Base-by-base conservation (phyloP, 2,329 filamentous ascomycete species). In the Pseudogymnoascus sp. region DNA sequence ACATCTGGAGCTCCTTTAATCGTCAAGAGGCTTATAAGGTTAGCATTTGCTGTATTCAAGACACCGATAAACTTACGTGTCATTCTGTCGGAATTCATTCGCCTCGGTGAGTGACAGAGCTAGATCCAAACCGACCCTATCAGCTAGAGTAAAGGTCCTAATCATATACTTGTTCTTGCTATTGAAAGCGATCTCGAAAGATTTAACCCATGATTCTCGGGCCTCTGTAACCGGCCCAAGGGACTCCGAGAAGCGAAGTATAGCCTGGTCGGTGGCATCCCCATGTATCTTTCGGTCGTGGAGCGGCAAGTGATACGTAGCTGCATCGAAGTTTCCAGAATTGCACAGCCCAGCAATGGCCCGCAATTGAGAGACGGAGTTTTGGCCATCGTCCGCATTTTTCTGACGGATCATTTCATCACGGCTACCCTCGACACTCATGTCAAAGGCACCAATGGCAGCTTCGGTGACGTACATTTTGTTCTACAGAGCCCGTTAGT, bases 161-260 rank as follows among this genome's bases (percentile, higher is more conserved):
- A 92, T 82, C 84, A 91, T 92, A 71, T 86, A 92, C 74, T 92
- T 92, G 75, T 91, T 92, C 77, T 90, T 90, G 75, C 87, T 90
- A 76, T 92, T 92, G 73, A 92, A 92, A 0, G 87, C 83, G 28
- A 90, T 77, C 61, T 88, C 84, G 67, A 85, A 91, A 1, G 82
- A 80, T 60, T 82, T 85, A 60, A 81, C 81, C 87, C 87, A 91
- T 65, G 80, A 78, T 12, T 79, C 77, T 6, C 85, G 82, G 4
- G 88, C 75, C 60, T 87, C 81, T 0, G 79, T 74, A 0, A 90
- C 84, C 0, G 83, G 76, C 0, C 82, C 82, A 55, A 92, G 77
- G 2, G 77, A 76, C 72, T 92, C 88, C 0, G 88, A 85, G 62
- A 92, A 87, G 61, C 88, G 82, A 5, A 92, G 78, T 33, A 92